phyloP scores from a whole-genome alignment of 2,329 filamentous ascomycete species.

The Aspergillus texensis region DNA sequence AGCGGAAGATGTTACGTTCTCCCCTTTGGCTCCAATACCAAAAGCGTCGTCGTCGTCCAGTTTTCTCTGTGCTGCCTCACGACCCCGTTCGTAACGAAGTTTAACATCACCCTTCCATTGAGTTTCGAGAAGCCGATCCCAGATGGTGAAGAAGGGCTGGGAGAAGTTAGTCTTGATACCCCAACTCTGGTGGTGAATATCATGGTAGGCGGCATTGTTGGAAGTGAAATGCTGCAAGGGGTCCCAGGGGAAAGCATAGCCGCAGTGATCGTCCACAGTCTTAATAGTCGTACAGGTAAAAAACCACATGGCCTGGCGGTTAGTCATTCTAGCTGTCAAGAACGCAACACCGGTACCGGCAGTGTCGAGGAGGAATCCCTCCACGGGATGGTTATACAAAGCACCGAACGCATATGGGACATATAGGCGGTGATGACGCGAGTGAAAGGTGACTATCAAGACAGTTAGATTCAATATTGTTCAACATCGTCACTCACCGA shows the following conservation, averaged over 20 bases:
- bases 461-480: conserved; percentile 7
- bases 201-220: conserved; percentile 96
- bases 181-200: conserved; percentile 98
- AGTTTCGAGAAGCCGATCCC: conserved; percentile 82
- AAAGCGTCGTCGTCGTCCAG: conserved; percentile 50
- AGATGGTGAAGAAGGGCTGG: conserved; percentile 78
- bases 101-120: conserved; percentile 74
- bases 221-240: conserved; percentile 87
- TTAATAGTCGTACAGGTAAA: conserved; percentile 90
- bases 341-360: conserved; percentile 83
- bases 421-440: conserved; percentile 93
- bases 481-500: not conserved
- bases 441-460: conserved; percentile 78
- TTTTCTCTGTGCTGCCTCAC: conserved; percentile 59
- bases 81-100: conserved; percentile 60
- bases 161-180: conserved; percentile 76
- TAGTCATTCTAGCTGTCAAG: conserved; percentile 78
- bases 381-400: conserved; percentile 93
- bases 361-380: conserved; percentile 92
- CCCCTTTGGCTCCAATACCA: conserved; percentile 23
- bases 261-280: conserved; percentile 96
- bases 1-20: conserved; percentile 25
- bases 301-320: conserved; percentile 84
- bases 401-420: conserved; percentile 97
- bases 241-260: conserved; percentile 94